Base-by-base conservation (phyloP, 805 yeast species). In the Kluyveromyces dobzhanskii region DNA sequence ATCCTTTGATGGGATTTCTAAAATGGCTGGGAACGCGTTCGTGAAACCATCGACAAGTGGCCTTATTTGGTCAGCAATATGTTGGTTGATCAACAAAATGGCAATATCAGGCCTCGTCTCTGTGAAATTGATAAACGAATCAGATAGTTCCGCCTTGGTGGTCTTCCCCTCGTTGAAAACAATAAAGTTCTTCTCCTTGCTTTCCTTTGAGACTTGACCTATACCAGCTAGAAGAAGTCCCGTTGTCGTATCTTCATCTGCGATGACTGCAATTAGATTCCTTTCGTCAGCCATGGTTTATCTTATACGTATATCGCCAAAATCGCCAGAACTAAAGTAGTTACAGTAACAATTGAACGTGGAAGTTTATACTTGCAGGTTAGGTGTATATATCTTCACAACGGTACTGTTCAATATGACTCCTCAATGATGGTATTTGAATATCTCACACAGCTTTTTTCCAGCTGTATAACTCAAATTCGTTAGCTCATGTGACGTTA, bases 1-100 rank as follows among this genome's bases (percentile, higher is more conserved):
- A 57, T 92, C 98, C 68, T 92, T 92, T 12, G 97, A 86, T 19
- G 98, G 98, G 45, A 92, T 92, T 65, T 92, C 98, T 56, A 92
- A 70, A 35, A 92, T 77, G 3, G 98, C 97, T 7, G 98, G 98
- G 64, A 92, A 92, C 9, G 98, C 95, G 47, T 79, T 76, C 13
- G 94, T 78, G 65, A 74, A 92, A 35, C 75, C 71, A 54, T 92
- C 98, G 33, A 92, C 86, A 48, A 73, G 72, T 48, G 71, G 71
- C 62, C 98, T 74, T 41, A 92, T 90, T 50, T 77, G 73, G 54
- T 92, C 97, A 13, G 98, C 97, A 48, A 92, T 62, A 62, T 87
- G 95, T 62, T 92, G 98, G 61, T 90, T 92, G 61, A 92, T 88
- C 56, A 92, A 71, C 45, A 92, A 64, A 41, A 92, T 86, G 17